Evolutionary conservation across 106 monocot species (phyloP).

Genomic region (Hemerocallis citrina): DNA sequence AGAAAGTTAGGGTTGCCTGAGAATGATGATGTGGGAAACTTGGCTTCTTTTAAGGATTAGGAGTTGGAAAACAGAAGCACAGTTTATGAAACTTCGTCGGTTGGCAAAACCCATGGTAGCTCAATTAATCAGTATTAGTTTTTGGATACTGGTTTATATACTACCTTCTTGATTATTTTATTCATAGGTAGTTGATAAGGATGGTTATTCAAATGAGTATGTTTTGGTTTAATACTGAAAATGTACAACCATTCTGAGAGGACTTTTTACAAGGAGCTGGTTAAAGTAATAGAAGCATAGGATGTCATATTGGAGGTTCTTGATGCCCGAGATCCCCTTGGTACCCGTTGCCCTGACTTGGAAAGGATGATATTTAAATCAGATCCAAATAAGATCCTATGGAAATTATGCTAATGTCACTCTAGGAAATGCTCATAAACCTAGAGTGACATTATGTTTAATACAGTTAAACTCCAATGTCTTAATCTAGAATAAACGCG

Average conservation of each 20-base stretch:
- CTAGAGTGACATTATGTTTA: no score
- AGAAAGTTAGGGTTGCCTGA: conserved; percentile 64
- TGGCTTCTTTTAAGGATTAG: conserved; percentile 18
- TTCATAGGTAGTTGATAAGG: no score
- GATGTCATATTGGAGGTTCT: conserved; percentile 99
- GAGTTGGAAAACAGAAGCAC: conserved; percentile 26
- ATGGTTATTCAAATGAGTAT: no score
- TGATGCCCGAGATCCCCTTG: conserved; percentile 96
- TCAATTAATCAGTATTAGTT: not conserved
- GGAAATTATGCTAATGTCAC: no score
- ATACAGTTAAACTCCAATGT: no score
- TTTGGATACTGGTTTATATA: not conserved
- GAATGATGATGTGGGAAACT: conserved; percentile 26
- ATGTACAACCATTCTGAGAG: conserved; percentile 85
- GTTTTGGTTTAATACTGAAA: not conserved
- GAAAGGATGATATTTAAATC: conserved; percentile 82
- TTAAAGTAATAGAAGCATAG: conserved; percentile 90
- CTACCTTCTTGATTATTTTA: not conserved
- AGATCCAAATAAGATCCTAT: conserved; percentile 92
- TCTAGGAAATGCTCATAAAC: no score
- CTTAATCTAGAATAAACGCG: no score
- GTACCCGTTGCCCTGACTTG: conserved; percentile 85
- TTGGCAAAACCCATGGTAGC: conserved; percentile 44
- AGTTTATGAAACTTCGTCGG: conserved; percentile 16
- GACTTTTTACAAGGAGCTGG: conserved; percentile 89